Base-by-base conservation (phyloP, 2,329 filamentous ascomycete genomes). In the Alternaria triticina region DNA sequence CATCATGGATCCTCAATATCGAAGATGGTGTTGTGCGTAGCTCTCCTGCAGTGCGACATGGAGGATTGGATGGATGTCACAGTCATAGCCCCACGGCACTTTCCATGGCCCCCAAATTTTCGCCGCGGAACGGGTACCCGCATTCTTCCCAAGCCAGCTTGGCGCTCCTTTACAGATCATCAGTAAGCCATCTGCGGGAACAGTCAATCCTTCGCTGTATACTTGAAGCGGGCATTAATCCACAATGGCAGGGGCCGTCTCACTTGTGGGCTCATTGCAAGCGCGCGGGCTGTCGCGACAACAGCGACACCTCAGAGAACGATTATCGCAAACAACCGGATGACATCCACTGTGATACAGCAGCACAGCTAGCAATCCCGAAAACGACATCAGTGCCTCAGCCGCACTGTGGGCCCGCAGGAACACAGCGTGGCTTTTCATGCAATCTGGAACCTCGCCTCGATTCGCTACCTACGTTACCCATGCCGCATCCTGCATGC, bases 401-500 rank as follows among this genome's bases (percentile, higher is more conserved):
- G 59, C 59, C 55, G 47, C 55, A 54, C 55, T 3, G n/a, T 47
- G 23, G 28, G 30, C 46, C 36, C 47, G n/a, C 49, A 20, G 30
- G 44, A 15, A 36, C 17, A 23, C 40, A 25, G 17, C n/a, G 56
- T 58, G 46, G 33, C 56, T 57, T 50, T 27, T 47, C 28, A 23
- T 25, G 47, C 47, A 59, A 59, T 59, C 43, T 62, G 23, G 43
- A 25, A 10, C n/a, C 40, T n/a, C 11, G 20, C 12, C 17, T 59
- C 36, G 22, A 62, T 62, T 62, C 23, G 59, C 56, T 45, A 30
- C 45, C 50, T 12, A 11, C 20, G 36, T 23, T 28, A 25, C 49
- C 49, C 57, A 49, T 45, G 36, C n/a, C 47, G 40, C 54, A 47
- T 40, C 30, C 55, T 62, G 55, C 30, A 49, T 52, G 43, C 49